Evolutionary conservation across 139 green algal species (phyloP).

Genomic region (Pleodorina starrii): DNA sequence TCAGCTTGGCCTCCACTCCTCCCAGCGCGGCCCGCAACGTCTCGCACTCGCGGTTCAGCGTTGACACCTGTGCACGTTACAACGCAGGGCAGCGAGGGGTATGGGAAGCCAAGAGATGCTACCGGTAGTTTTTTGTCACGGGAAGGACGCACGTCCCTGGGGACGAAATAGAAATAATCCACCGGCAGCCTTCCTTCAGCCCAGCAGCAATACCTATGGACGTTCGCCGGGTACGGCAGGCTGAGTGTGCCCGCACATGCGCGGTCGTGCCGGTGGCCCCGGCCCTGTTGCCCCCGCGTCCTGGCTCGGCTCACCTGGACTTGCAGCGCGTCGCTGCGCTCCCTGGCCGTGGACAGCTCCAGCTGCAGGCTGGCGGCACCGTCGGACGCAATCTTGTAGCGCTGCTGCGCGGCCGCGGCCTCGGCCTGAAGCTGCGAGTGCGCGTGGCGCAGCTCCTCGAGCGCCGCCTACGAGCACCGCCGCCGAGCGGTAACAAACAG

Average conservation of each 20-base stretch:
- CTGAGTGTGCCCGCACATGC: too few relatives aligned
- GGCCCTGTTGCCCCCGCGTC: too few relatives aligned
- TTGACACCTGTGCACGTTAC: conserved; percentile 41
- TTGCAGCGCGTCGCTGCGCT: conserved; percentile 45
- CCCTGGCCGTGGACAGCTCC: conserved; percentile 43
- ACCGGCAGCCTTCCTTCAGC: too few relatives aligned
- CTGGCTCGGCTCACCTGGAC: conserved; percentile 36
- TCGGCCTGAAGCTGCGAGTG: conserved; percentile 39
- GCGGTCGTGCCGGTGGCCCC: too few relatives aligned
- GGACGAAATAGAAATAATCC: too few relatives aligned
- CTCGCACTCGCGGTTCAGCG: conserved; percentile 45
- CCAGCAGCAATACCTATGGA: too few relatives aligned
- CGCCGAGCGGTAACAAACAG: too few relatives aligned
- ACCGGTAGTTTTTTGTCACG: too few relatives aligned
- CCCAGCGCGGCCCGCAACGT: conserved; percentile 49
- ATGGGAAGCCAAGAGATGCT: too few relatives aligned
- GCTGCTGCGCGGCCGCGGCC: conserved; percentile 27
- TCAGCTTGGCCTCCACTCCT: conserved; percentile 62
- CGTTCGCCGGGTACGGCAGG: too few relatives aligned
- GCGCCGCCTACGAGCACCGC: conserved; percentile 5
- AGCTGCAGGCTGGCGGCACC: conserved; percentile 46
- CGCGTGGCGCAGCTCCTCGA: conserved; percentile 31
- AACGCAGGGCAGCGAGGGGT: too few relatives aligned
- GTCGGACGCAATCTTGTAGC: conserved; percentile 21
- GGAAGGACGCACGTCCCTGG: too few relatives aligned